Conservation (phyloP, 2,329 filamentous ascomycete species). For the Aspergillus flavus region DNA sequence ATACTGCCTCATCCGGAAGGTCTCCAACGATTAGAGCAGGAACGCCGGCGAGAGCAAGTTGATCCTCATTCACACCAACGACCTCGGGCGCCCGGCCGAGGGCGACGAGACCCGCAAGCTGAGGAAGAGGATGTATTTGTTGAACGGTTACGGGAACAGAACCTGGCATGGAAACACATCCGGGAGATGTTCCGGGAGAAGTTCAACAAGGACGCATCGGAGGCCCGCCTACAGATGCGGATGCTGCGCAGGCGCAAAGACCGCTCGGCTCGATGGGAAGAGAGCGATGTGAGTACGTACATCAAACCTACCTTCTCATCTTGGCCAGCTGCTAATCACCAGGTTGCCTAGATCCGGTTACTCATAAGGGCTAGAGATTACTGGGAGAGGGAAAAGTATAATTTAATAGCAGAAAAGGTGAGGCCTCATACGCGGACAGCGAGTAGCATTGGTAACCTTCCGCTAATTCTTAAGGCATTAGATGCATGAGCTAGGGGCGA, state of each 20-base stretch:
- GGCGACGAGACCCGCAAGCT: constrained; percentile 39
- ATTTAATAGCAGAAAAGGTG: constrained; percentile 44
- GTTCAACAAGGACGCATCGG: constrained; percentile 42
- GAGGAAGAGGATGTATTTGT: constrained; percentile 45
- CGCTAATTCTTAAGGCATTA: constrained; percentile 9
- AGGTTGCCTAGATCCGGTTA: constrained; percentile 33
- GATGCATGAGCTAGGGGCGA: constrained; percentile 39
- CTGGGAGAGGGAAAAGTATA: constrained; percentile 43
- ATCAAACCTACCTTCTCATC: constrained; percentile 7
- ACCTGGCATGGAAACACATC: constrained; percentile 42
- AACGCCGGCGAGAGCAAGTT: constrained; percentile 32
- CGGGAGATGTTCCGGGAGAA: constrained; percentile 38
- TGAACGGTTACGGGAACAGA: constrained; percentile 39
- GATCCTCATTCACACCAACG: constrained; percentile 30
- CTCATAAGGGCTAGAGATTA: constrained; percentile 40
- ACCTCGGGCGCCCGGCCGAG: constrained; percentile 35
- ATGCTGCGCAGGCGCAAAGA: constrained; percentile 41
- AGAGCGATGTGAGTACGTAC: constrained; percentile 49
- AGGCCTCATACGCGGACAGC: not conserved
- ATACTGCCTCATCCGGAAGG: constrained; percentile 46
- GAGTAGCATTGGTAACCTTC: not conserved
- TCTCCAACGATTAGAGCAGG: constrained; percentile 40
- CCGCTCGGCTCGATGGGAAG: constrained; percentile 40
- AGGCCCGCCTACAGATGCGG: constrained; percentile 47
- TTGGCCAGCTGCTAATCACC: constrained; percentile 17